Percentiles rank a stretch among this genome's conserved stretches.
Evolutionary conservation across 345 rosid species (phyloP).

Genomic region (Gossypium bickii): DNA sequence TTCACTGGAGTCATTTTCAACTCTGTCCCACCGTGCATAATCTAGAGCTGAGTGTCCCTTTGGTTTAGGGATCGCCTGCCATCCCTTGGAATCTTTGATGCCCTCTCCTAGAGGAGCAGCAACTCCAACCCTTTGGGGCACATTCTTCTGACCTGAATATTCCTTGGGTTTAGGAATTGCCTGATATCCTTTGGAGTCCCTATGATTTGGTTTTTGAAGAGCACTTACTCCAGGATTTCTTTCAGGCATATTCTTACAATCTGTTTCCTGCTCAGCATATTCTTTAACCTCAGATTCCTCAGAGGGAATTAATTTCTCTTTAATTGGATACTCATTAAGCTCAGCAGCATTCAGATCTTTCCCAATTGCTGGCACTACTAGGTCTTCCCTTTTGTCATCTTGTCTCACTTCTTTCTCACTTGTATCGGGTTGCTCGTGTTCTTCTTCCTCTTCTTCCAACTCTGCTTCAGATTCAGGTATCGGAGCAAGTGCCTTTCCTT

Average conservation of each 20-base stretch:
- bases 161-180: constrained; percentile 86
- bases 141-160: constrained; percentile 30
- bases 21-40: constrained; percentile 82
- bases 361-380: constrained; percentile 14
- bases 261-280: constrained; percentile 16
- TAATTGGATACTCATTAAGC: not conserved
- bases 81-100: constrained; percentile 53
- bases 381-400: constrained; percentile 19
- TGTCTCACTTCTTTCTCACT: constrained; percentile 16
- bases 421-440: not conserved
- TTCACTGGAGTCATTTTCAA: constrained; percentile 76
- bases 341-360: constrained; percentile 25
- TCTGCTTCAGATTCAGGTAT: constrained; percentile 90
- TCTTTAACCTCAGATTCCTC: constrained; percentile 30
- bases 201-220: constrained; percentile 29
- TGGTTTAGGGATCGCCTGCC: constrained; percentile 95
- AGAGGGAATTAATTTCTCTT: constrained; percentile 28
- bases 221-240: constrained; percentile 20
- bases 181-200: constrained; percentile 59
- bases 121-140: constrained; percentile 27
- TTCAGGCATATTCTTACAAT: constrained; percentile 23
- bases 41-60: constrained; percentile 91
- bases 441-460: constrained; percentile 64
- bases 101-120: constrained; percentile 24
- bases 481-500: constrained; percentile 94